These are phyloP conservation scores for Trypanosoma rangeli DNA, from an alignment of 208 protist genomes.

Conservation along the genomic window DNA sequence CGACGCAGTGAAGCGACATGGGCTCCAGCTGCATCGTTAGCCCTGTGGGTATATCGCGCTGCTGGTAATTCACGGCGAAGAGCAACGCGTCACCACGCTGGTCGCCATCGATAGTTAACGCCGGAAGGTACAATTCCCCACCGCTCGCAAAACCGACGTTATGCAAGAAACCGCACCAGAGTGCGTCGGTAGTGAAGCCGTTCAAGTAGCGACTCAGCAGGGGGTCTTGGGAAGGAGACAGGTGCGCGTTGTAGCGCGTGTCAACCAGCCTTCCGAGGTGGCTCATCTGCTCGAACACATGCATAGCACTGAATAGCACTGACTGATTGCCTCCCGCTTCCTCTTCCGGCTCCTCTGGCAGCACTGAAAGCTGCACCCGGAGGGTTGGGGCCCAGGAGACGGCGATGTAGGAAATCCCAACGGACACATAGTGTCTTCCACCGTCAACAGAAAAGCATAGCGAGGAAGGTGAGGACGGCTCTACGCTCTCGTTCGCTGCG, in stretches of 20 bases:
- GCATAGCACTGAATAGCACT: conserved; percentile 17
- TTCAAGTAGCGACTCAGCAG: conserved; percentile 32
- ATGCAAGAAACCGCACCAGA: conserved; percentile 69
- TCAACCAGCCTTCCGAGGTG: conserved; percentile 43
- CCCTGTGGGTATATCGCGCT: conserved; percentile 26
- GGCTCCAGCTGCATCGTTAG: conserved; percentile 26
- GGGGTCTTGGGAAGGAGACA: conserved; percentile 20
- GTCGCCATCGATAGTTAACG: conserved; percentile 14
- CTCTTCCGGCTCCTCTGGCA: conserved; percentile 24
- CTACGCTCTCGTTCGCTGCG: conserved; percentile 13
- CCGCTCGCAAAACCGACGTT: conserved; percentile 41
- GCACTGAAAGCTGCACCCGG: conserved; percentile 30
- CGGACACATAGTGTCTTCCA: conserved; percentile 53
- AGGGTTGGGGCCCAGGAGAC: conserved; percentile 62
- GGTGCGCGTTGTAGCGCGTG: conserved; percentile 41
- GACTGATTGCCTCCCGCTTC: conserved; percentile 13
- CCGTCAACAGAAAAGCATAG: conserved; percentile 77
- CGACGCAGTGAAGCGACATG: conserved; percentile 44
- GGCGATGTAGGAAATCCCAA: conserved; percentile 62
- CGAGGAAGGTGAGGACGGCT: conserved; percentile 41
- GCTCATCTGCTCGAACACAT: conserved; percentile 49
- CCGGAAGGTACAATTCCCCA: conserved; percentile 56
- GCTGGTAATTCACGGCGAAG: conserved; percentile 13
- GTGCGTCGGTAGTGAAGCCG: conserved; percentile 46
- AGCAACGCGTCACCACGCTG: neutral